Conservation (phyloP, 169 alveolate species). For the Plasmodium gallinaceum region DNA sequence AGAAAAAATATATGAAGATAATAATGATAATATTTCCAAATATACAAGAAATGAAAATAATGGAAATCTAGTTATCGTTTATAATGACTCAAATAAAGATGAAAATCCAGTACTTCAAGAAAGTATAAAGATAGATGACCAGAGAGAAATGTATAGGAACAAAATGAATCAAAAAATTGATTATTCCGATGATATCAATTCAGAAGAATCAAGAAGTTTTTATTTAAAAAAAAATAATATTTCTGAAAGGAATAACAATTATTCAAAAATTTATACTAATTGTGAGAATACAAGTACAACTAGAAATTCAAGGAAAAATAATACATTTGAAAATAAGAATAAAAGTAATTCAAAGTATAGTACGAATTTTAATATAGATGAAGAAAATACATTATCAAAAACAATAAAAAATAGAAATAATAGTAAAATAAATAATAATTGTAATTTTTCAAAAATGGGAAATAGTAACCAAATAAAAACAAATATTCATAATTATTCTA, state of each 20-base stretch:
- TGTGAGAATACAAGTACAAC: neutral
- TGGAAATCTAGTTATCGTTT: too few relatives aligned
- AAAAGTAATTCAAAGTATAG: neutral
- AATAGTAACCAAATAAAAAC: neutral
- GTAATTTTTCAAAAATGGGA: neutral
- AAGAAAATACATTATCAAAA: neutral
- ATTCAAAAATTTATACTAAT: neutral
- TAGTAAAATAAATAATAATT: neutral
- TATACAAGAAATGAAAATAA: too few relatives aligned
- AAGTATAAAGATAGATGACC: neutral
- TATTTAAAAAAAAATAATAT: neutral
- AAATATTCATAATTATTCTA: neutral
- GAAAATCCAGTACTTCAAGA: too few relatives aligned
- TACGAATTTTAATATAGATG: neutral
- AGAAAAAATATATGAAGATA: too few relatives aligned
- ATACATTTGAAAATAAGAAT: neutral
- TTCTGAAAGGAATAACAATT: neutral
- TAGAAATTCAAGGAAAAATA: neutral
- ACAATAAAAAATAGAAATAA: too few relatives aligned
- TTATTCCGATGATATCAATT: neutral
- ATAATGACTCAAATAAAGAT: too few relatives aligned
- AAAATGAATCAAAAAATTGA: neutral
- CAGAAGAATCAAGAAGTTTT: neutral
- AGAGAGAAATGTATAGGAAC: too few relatives aligned
- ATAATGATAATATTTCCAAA: too few relatives aligned